Base-by-base conservation (phyloP, 2,329 filamentous ascomycete genomes). In the Pseudonectria buxi region DNA sequence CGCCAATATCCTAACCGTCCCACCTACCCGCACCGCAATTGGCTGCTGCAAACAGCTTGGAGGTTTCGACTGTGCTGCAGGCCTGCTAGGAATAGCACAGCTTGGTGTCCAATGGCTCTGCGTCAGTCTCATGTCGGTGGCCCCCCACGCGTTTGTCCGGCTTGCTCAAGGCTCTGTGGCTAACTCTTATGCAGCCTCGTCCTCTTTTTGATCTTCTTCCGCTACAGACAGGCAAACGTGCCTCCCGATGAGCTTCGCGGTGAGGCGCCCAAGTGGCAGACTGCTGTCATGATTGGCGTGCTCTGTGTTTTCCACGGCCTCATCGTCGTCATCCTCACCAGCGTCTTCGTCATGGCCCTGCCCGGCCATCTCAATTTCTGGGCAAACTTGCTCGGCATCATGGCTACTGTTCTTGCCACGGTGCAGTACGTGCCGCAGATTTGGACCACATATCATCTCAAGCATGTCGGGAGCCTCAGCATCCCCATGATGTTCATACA, bases 401-500 rank as follows among this genome's bases (percentile, higher is more conserved):
- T 86, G 57, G 80, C 86, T 13, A 84, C 86, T 1, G 62, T 77
- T 2, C 76, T 98, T 5, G 86, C 92, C 1, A 83, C 78, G 0
- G 74, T 96, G 14, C 92, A 98, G 63, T 98, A 96, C 61, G 68
- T 98, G 12, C 92, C 92, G 0, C 92, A 98, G 63, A 94, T 98
- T 45, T 88, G 81, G 65, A 95, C 85, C 34, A 98, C 92, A 0
- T 94, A 86, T 64, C 75, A 71, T 34, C 68, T 95, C 39, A 84
- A 90, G 56, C 82, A 89, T 51, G 83, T 94, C 2, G 88, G 88
- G 36, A 95, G 88, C 58, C 66, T 98, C 50, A 95, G 87, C 54
- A 92, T 98, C 37, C 83, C 87, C 4, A 96, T 95, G 83, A 96
- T 98, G 89, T 84, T 85, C 57, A 95, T 98, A 24, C 92, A 98